Conservation (phyloP, 108 stramenopile species). For the Aurantiochytrium sp. region DNA sequence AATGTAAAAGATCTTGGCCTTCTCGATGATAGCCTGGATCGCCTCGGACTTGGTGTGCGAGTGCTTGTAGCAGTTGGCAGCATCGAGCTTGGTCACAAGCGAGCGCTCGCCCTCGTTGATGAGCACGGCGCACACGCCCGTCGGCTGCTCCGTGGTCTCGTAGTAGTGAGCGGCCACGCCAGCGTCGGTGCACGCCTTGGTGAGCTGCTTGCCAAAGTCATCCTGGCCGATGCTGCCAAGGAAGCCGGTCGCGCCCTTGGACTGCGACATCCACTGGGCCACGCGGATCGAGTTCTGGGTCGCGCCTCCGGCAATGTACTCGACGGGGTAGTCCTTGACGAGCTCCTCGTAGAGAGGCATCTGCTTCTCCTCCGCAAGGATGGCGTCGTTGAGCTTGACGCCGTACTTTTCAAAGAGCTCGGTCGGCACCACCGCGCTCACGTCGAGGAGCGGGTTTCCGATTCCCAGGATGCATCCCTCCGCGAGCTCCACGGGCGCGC, state of each 20-base stretch:
- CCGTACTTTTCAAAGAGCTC: conserved; percentile 91
- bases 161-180: conserved; percentile 92
- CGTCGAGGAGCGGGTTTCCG: conserved; percentile 98
- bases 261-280: conserved; percentile 92
- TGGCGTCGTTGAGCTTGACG: conserved; percentile 81
- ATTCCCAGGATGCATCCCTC: conserved; percentile 72
- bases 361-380: conserved; percentile 98
- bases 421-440: conserved; percentile 82
- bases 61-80: conserved; percentile 88
- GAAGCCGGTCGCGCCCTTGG: conserved; percentile 64
- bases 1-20: conserved; percentile 79
- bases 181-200: conserved; percentile 78
- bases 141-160: conserved; percentile 81
- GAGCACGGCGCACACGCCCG: conserved; percentile 97
- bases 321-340: conserved; percentile 65
- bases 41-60: conserved; percentile 77
- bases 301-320: conserved; percentile 98
- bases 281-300: conserved; percentile 99
- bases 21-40: conserved; percentile 77
- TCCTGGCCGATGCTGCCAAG: conserved; percentile 80
- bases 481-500: not conserved
- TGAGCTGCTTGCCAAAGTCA: conserved; percentile 64
- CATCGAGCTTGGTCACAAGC: conserved; percentile 88
- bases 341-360: conserved; percentile 75
- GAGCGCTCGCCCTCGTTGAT: conserved; percentile 85